phyloP scores from a whole-genome alignment of 164 flowering plant genomes.

The Platanus orientalis region DNA sequence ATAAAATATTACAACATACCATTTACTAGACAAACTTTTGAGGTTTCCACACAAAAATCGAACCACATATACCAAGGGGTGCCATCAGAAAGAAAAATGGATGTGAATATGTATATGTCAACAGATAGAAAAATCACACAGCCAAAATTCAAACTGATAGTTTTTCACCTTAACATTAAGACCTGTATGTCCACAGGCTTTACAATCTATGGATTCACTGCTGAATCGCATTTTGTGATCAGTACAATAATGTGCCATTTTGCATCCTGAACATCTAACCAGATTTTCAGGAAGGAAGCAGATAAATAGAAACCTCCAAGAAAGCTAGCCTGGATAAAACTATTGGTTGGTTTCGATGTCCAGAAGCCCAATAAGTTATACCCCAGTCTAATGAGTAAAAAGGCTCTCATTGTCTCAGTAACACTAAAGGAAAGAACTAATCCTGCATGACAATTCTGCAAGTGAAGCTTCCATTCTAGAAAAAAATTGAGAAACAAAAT shows the following conservation, averaged over 20 bases:
- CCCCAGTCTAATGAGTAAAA: too few species aligned
- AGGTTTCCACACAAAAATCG: not conserved
- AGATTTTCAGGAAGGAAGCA: too few species aligned
- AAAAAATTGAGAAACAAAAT: not conserved
- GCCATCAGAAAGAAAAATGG: too few species aligned
- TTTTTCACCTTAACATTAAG: not conserved
- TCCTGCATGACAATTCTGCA: not conserved
- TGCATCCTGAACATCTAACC: too few species aligned
- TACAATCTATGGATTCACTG: not conserved
- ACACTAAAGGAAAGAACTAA: not conserved
- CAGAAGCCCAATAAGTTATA: too few species aligned
- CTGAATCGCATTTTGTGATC: not conserved
- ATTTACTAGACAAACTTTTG: not conserved
- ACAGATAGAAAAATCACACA: not conserved
- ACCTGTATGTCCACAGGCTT: not conserved
- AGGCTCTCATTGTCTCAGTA: conserved; percentile 7
- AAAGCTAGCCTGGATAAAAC: too few species aligned
- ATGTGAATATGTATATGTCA: not conserved
- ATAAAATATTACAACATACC: not conserved
- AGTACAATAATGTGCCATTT: too few species aligned
- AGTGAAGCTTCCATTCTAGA: not conserved
- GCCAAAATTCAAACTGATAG: not conserved
- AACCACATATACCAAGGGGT: too few species aligned
- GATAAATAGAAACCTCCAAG: too few species aligned
- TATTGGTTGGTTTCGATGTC: too few species aligned